Conservation (phyloP, 768 basidiomycete species). For the Termitomyces sp. region DNA sequence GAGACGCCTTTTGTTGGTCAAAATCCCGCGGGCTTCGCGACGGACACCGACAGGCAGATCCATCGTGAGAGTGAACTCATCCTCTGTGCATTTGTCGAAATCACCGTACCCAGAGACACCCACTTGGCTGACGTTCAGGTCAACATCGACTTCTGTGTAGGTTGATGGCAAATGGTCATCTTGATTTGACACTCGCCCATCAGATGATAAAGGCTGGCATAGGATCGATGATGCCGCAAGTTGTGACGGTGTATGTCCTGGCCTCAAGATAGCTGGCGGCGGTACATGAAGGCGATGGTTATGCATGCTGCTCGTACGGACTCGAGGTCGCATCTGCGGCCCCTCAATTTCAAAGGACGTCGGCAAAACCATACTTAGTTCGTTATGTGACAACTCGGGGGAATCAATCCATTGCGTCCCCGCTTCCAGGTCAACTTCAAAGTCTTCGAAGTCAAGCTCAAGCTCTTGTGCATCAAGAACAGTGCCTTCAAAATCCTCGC, state of each 20-base stretch:
- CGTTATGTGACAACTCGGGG: slow-evolving; percentile 3
- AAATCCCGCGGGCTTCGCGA: slow-evolving; percentile 4
- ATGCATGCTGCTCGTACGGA: slow-evolving; percentile 31
- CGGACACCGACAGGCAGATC: slow-evolving; percentile 26
- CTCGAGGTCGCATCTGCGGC: slow-evolving; percentile 22
- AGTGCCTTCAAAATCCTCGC: slow-evolving; percentile 18
- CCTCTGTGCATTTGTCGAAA: slow-evolving; percentile 18
- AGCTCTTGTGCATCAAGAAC: slow-evolving; percentile 21
- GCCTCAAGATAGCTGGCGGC: slow-evolving; percentile 1
- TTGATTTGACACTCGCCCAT: not conserved
- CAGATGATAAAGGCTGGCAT: slow-evolving; percentile 15
- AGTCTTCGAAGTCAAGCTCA: slow-evolving; percentile 24
- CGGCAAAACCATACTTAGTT: not conserved
- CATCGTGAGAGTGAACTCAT: slow-evolving; percentile 42
- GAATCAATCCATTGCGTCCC: slow-evolving; percentile 16
- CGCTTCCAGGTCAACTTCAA: slow-evolving; percentile 23
- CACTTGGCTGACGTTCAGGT: slow-evolving; percentile 15
- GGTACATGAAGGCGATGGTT: slow-evolving; percentile 18
- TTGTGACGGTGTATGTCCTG: not conserved
- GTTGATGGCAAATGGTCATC: slow-evolving; percentile 11
- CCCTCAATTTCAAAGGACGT: slow-evolving; percentile 20
- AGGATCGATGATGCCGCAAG: slow-evolving; percentile 15
- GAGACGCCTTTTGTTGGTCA: slow-evolving; percentile 6
- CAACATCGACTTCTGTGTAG: slow-evolving; percentile 17
- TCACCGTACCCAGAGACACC: slow-evolving; percentile 12